Evolutionary conservation across 169 alveolate genomes (phyloP), one percentile per base, ranked within the genome.

Genomic region (Plasmodium malariae): DNA sequence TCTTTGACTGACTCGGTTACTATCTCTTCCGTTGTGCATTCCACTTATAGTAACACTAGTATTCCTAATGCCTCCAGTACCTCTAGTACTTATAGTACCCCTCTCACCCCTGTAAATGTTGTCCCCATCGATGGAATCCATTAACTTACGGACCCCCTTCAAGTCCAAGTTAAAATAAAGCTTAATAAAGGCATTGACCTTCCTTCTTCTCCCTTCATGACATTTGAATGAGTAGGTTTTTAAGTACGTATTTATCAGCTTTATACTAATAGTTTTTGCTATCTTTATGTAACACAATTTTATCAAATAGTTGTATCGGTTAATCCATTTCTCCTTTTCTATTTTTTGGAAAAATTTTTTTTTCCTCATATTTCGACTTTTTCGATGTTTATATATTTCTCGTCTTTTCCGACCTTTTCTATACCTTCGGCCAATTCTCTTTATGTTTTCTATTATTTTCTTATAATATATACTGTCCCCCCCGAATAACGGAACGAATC

Each of bases 191-290:
- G 36, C 28, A 43, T 59, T 68, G 0, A 83, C 17, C 30, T 83
- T 83, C 7, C 26, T 51, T 36, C 49, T 70, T 32, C 21, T 36
- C 5, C 24, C 54, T 26, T 49, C 40, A 26, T 43, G 28, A 26
- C 12, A 43, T 14, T 45, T 57, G 12, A 32, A 17, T 4, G 85
- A n/a, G 24, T 24, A 67, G 1, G 14, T 2, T 6, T 40, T 51
- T 36, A 83, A 28, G 45, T 43, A 83, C 0, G 55, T 59, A 70
- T 83, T 54, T 30, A 83, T 1, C 30, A 83, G 28, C 14, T 57
- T 83, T 17, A 67, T 83, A 67, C 91, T 83, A 12, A 83, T 67
- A 14, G 40, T 37, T 40, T 67, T 24, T n/a, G 85, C 83, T 51
- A 83, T 65, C 43, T 67, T 71, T 45, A 45, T 67, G 49, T 83